Evolutionary conservation across 2,329 filamentous ascomycete species (phyloP), one percentile per base, ranked within the genome.

Genomic region (Sordariomycetes sp.): DNA sequence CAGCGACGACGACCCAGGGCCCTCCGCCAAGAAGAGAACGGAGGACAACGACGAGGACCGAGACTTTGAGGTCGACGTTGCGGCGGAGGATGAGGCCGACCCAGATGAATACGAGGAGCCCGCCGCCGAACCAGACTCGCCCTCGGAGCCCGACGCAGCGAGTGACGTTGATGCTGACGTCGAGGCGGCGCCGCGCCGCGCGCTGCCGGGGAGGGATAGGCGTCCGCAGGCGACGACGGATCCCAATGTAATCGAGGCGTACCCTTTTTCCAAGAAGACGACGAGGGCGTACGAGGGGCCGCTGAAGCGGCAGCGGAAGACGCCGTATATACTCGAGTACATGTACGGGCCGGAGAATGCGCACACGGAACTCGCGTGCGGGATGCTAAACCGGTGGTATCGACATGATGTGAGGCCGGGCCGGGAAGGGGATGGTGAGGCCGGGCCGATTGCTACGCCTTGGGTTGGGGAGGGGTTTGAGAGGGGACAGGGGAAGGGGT

Each of bases 231-330:
- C 64, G 62, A 34, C 20, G 12, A 32, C 32, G 8, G 59, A 61
- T 39, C 58, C 60, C 3, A 61, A 61, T 55, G 45, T 25, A 25
- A 60, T 67, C 56, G 70, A 71, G 8, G 67, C 68, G 1, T 72
- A 70, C 55, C 60, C 60, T 6, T 56, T 56, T 12, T 60, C 59
- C 12, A 59, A 61, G 45, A 54, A 60, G 28, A 61, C 60, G 12
- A 60, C 61, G 24, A 57, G 60, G n/a, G 60, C 68, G 48, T 73
- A 73, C 60, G 66, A 67, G 17, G 72, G 71, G 2, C 69, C 70
- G 2, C 60, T 73, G 15, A 65, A 68, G 25, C 42, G 62, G 0
- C 59, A 58, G 20, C 56, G 61, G 6, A 59, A 63, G 34, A 61
- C 62, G 17, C 61, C 61, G 4, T 60, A 62, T 35, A 62, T 64